Conservation (phyloP, 2,329 filamentous ascomycete species). For the Tolypocladium nubicola region DNA sequence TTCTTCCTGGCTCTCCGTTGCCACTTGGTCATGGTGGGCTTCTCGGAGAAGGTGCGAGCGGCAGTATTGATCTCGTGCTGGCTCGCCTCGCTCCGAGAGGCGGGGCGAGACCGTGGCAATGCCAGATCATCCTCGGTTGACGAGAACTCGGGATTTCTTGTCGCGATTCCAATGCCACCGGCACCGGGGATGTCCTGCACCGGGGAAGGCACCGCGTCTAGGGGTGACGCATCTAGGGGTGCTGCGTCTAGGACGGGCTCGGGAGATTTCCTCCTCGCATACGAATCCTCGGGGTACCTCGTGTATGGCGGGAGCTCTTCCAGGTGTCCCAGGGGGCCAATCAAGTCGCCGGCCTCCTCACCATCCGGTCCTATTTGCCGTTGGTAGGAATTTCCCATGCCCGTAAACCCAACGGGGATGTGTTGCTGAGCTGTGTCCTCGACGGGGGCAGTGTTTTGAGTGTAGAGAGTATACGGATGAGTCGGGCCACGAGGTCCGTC, state of each 20-base stretch:
- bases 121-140: constrained; percentile 44
- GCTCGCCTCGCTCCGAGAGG: constrained; percentile 41
- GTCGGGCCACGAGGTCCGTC: constrained; percentile 55
- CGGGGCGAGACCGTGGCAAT: constrained; percentile 38
- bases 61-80: constrained; percentile 44
- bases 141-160: constrained; percentile 51
- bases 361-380: constrained; percentile 67
- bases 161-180: constrained; percentile 50
- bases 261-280: constrained; percentile 32
- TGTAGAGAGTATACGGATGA: constrained; percentile 80
- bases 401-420: constrained; percentile 68
- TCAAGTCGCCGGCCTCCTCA: constrained; percentile 77
- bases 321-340: constrained; percentile 78
- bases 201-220: constrained; percentile 6
- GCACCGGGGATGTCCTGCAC: constrained; percentile 37
- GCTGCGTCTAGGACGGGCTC: constrained; percentile 8
- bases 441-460: constrained; percentile 57
- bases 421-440: constrained; percentile 34
- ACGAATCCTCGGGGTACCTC: constrained; percentile 70
- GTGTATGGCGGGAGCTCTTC: constrained; percentile 90
- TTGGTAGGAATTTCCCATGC: constrained; percentile 55
- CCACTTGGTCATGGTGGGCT: constrained; percentile 38
- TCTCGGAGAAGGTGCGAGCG: constrained; percentile 34
- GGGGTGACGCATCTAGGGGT: not conserved
- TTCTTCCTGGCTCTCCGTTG: constrained; percentile 42